Evolutionary conservation across 176 grass and related monocot genomes (phyloP).

Genomic region (Phoenix dactylifera): DNA sequence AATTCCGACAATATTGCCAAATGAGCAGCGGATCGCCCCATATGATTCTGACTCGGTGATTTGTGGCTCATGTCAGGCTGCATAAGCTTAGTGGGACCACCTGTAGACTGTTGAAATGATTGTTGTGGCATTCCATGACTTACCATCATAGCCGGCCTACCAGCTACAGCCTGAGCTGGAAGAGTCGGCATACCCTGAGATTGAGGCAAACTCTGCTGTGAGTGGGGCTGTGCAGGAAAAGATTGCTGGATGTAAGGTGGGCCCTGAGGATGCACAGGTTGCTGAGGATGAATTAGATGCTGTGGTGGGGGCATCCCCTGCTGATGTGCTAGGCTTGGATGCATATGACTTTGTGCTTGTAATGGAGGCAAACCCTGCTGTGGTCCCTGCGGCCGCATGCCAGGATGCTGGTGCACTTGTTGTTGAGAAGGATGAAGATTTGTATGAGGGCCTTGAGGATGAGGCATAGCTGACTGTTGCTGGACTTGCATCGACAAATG

Average conservation of each 20-base stretch:
- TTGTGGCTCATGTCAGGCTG: slow-evolving; percentile 24
- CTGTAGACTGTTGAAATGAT: slow-evolving; percentile 42
- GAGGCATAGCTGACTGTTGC: slow-evolving; percentile 35
- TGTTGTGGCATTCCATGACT: slow-evolving; percentile 29
- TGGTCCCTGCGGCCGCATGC: slow-evolving; percentile 30
- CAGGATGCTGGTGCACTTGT: slow-evolving; percentile 30
- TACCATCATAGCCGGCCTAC: slow-evolving; percentile 9
- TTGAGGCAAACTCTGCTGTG: slow-evolving; percentile 14
- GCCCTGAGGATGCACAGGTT: slow-evolving; percentile 29
- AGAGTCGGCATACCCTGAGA: slow-evolving; percentile 16
- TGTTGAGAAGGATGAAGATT: slow-evolving; percentile 28
- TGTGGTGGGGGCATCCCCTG: slow-evolving; percentile 42
- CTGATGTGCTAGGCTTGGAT: slow-evolving; percentile 40
- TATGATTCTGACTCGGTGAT: slow-evolving; percentile 2
- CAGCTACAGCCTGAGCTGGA: slow-evolving; percentile 28
- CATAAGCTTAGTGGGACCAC: slow-evolving; percentile 14
- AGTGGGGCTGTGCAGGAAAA: slow-evolving; percentile 5
- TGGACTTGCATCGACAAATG: slow-evolving; percentile 29
- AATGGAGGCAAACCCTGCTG: slow-evolving; percentile 35
- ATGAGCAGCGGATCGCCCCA: slow-evolving; percentile 7
- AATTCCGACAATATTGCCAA: slow-evolving; percentile 1
- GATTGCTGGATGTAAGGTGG: slow-evolving; percentile 31
- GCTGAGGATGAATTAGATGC: slow-evolving; percentile 29
- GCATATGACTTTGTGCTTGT: slow-evolving; percentile 23
- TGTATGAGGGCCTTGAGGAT: slow-evolving; percentile 27